phyloP scores from a whole-genome alignment of 768 basidiomycete genomes.

The Termitomyces sp. region DNA sequence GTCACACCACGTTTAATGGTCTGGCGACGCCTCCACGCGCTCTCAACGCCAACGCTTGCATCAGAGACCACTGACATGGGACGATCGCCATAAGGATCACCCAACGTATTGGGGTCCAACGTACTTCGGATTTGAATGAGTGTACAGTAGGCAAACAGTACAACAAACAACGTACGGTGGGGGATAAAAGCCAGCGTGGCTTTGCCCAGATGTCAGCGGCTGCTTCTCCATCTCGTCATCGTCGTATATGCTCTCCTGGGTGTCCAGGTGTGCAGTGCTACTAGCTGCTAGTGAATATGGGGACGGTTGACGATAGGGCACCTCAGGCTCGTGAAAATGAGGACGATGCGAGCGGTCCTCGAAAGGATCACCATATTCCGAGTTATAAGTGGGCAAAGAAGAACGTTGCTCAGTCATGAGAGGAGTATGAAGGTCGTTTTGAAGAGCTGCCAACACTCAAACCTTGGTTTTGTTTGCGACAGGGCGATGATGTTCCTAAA shows the following conservation, averaged over 20 bases:
- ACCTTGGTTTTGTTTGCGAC: conserved; percentile 18
- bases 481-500: conserved; percentile 14
- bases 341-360: conserved; percentile 58
- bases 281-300: conserved; percentile 40
- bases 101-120: conserved; percentile 54
- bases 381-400: conserved; percentile 25
- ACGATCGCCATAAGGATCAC: conserved; percentile 57
- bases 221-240: conserved; percentile 75
- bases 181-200: conserved; percentile 65
- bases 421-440: conserved; percentile 11
- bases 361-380: conserved; percentile 60
- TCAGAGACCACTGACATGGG: conserved; percentile 48
- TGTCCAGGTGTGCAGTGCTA: conserved; percentile 51
- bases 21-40: conserved; percentile 71
- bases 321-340: conserved; percentile 54
- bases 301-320: conserved; percentile 32
- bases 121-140: conserved; percentile 22
- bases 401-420: conserved; percentile 35
- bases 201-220: conserved; percentile 59
- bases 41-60: conserved; percentile 52
- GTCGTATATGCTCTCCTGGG: conserved; percentile 42
- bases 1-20: conserved; percentile 90
- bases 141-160: not conserved
- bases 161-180: conserved; percentile 47
- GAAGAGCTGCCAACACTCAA: conserved; percentile 16